Evolutionary conservation across 352 stramenopile species (phyloP).

Genomic region (Elongisporangium senticosum): DNA sequence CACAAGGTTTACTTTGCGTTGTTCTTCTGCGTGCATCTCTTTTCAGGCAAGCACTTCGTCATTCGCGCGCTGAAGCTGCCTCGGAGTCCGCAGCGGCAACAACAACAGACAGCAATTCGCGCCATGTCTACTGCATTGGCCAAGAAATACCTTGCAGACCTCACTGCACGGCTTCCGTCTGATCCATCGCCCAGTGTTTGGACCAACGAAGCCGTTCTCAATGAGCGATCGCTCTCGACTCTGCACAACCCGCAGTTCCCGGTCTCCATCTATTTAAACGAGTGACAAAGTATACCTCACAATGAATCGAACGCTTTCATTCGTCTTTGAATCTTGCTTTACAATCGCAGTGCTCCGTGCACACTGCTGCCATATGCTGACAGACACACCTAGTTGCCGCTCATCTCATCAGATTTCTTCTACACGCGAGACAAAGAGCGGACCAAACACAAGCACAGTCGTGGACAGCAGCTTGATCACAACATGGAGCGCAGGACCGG

Average conservation of each 20-base stretch:
- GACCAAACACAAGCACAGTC: conserved; percentile 90
- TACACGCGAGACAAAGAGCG: conserved; percentile 87
- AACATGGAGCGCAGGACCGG: conserved; percentile 95
- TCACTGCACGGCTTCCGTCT: conserved; percentile 15
- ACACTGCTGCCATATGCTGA: not conserved
- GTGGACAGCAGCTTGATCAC: conserved; percentile 97
- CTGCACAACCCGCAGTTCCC: conserved; percentile 42
- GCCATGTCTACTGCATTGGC: conserved; percentile 22
- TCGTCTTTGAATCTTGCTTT: not conserved
- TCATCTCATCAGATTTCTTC: conserved; percentile 4
- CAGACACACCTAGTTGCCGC: not conserved
- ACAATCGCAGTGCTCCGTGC: not conserved
- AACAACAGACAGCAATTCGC: not conserved
- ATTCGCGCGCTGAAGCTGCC: conserved; percentile 43
- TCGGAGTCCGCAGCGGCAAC: conserved; percentile 15
- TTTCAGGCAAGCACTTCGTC: conserved; percentile 32
- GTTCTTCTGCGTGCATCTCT: conserved; percentile 38
- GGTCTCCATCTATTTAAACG: conserved; percentile 38
- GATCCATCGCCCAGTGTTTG: conserved; percentile 15
- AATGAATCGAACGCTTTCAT: not conserved
- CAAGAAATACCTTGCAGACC: conserved; percentile 19
- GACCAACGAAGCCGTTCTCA: conserved; percentile 36
- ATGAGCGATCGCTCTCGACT: conserved; percentile 27
- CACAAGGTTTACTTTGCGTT: conserved; percentile 25
- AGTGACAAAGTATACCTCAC: not conserved